Percentiles rank a stretch among this genome's conserved stretches.
Evolutionary conservation across 768 basidiomycete genomes (phyloP).

Genomic region (Porphyrellus cyaneotinctus): DNA sequence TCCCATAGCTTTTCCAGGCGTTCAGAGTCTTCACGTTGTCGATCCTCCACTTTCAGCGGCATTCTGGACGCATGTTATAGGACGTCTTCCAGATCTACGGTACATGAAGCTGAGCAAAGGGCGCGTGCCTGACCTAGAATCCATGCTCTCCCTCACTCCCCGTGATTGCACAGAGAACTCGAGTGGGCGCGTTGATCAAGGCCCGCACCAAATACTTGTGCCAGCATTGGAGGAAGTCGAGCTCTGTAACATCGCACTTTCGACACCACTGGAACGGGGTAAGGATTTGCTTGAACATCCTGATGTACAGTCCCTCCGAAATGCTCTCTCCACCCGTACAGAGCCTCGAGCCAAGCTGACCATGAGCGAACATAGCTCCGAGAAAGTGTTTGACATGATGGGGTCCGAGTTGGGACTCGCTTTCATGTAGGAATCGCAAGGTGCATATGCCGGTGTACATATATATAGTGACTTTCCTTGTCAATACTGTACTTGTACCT

Average conservation of each 20-base stretch:
- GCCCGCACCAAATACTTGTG: background rate
- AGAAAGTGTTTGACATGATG: too few species aligned
- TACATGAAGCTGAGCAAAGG: background rate
- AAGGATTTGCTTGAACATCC: too few species aligned
- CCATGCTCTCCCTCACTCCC: background rate
- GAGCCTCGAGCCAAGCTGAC: background rate
- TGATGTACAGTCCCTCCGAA: background rate
- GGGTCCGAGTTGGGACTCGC: too few species aligned
- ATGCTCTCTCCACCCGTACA: background rate
- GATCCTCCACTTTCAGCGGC: background rate
- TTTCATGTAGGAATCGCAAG: too few species aligned
- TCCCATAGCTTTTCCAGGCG: background rate
- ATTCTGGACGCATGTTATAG: background rate
- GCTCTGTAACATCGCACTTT: background rate
- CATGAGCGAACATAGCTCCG: background rate
- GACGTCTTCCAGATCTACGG: background rate
- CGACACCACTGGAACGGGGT: too few species aligned
- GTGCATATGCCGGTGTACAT: too few species aligned
- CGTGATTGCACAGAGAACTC: background rate
- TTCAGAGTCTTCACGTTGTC: background rate
- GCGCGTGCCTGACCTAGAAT: background rate
- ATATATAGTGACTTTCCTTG: too few species aligned
- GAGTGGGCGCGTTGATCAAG: background rate
- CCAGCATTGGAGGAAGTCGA: conserved; percentile 7
- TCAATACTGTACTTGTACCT: too few species aligned